Percentiles rank a stretch among this genome's conserved stretches.
phyloP scores from a whole-genome alignment of 116 monocot genomes.

The Thalassia testudinum region DNA sequence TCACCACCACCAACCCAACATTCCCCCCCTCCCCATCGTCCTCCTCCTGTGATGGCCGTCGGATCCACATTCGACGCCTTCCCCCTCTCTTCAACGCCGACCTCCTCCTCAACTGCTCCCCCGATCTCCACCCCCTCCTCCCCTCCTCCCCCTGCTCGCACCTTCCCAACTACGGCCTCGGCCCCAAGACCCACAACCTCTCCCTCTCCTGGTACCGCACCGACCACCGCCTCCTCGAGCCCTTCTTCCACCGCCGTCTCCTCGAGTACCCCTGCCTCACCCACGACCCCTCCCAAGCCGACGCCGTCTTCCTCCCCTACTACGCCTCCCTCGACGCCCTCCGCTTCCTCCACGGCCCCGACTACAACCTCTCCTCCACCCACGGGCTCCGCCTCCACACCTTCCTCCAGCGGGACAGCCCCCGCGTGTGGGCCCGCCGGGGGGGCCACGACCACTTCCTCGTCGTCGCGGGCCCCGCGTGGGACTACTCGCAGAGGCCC shows the following conservation, averaged over 20 bases:
- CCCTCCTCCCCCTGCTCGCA: slow-evolving; percentile 19
- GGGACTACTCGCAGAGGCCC: slow-evolving; percentile 60
- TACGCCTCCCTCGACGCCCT: slow-evolving; percentile 52
- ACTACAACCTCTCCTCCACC: slow-evolving; percentile 13
- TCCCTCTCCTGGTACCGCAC: slow-evolving; percentile 48
- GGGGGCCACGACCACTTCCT: slow-evolving; percentile 72
- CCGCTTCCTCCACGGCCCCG: slow-evolving; percentile 23
- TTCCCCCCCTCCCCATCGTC: background rate
- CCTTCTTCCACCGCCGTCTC: slow-evolving; percentile 40
- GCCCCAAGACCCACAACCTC: slow-evolving; percentile 30
- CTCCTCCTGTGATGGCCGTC: slow-evolving; percentile 18
- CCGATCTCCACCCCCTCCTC: slow-evolving; percentile 16
- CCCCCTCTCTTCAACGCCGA: slow-evolving; percentile 22
- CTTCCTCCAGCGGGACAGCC: slow-evolving; percentile 10
- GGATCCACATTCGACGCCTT: slow-evolving; percentile 36
- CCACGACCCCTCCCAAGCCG: slow-evolving; percentile 24
- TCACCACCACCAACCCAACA: background rate
- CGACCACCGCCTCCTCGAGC: slow-evolving; percentile 37
- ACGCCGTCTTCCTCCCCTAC: slow-evolving; percentile 57
- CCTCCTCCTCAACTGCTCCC: slow-evolving; percentile 20
- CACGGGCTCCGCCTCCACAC: slow-evolving; percentile 36
- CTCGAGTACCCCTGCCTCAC: slow-evolving; percentile 49
- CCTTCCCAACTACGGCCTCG: slow-evolving; percentile 32
- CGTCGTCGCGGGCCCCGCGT: slow-evolving; percentile 50
- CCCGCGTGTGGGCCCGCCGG: slow-evolving; percentile 27